Conservation (phyloP, 1,284 basidiomycete genomes). For the Sporisorium graminicola region DNA sequence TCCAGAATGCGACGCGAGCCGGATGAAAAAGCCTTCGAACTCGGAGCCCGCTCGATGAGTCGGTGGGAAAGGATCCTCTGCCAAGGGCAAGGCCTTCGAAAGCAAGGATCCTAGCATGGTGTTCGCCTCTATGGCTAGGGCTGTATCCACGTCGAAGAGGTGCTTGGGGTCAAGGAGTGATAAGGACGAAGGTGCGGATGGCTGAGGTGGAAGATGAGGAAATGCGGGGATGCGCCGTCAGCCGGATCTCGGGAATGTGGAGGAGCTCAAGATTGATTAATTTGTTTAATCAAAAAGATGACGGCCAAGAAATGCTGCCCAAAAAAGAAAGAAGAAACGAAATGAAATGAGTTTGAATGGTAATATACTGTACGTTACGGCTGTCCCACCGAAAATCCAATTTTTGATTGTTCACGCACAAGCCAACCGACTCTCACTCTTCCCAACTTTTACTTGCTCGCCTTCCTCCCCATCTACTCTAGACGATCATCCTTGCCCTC, state of each 20-base stretch:
- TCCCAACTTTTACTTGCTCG: neutral
- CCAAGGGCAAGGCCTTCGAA: conserved; percentile 26
- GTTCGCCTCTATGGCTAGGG: neutral
- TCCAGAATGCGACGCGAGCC: conserved; percentile 39
- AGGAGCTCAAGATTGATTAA: neutral
- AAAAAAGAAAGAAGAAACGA: conserved; percentile 2
- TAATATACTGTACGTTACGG: no score
- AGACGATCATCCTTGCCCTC: neutral
- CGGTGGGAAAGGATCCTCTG: conserved; percentile 42
- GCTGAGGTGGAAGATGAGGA: neutral
- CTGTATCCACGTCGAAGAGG: neutral
- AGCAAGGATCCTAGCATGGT: conserved; percentile 6
- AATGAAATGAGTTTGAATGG: no score
- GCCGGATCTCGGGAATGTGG: conserved; percentile 36
- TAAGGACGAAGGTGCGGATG: neutral
- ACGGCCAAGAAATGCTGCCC: conserved; percentile 11
- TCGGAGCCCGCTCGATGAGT: conserved; percentile 45
- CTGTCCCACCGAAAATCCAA: neutral
- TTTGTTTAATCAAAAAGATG: neutral
- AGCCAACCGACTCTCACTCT: conserved; percentile 4
- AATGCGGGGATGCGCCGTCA: neutral
- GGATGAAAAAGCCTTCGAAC: conserved; percentile 53
- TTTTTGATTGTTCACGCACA: neutral
- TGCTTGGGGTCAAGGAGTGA: neutral
- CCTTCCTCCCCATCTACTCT: neutral